Conservation (phyloP, 2,329 filamentous ascomycete species). For the Fusarium globosum region DNA sequence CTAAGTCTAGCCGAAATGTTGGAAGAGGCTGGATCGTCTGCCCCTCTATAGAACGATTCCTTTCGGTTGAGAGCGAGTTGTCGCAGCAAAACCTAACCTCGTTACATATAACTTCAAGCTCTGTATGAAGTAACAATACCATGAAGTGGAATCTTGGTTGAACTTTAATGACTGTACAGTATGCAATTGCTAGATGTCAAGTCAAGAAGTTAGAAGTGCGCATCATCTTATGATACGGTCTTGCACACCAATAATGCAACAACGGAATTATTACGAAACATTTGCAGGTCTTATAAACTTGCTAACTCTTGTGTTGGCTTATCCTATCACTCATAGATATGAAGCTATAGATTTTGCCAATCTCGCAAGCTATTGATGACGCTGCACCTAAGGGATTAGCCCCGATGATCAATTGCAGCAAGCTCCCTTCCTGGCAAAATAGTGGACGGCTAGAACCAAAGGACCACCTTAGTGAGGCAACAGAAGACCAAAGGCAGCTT, state of each 20-base stretch:
- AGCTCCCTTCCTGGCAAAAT: not conserved
- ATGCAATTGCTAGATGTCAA: not conserved
- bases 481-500: not conserved
- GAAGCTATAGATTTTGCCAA: not conserved
- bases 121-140: no score
- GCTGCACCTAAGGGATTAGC: no score
- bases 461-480: rapidly evolving
- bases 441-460: not conserved
- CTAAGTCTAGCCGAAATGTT: conserved; percentile 2
- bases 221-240: no score
- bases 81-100: not conserved
- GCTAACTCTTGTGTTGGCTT: no score
- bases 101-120: not conserved
- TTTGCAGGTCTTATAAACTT: not conserved
- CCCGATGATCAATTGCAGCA: not conserved
- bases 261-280: not conserved
- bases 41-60: not conserved
- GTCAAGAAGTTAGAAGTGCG: not conserved
- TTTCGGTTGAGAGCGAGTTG: not conserved
- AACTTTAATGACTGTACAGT: not conserved
- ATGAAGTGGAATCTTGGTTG: not conserved
- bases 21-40: not conserved
- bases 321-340: not conserved
- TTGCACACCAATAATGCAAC: not conserved
- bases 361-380: not conserved